Conservation (phyloP, 352 stramenopile species). For the Globisporangium recalcitrans region DNA sequence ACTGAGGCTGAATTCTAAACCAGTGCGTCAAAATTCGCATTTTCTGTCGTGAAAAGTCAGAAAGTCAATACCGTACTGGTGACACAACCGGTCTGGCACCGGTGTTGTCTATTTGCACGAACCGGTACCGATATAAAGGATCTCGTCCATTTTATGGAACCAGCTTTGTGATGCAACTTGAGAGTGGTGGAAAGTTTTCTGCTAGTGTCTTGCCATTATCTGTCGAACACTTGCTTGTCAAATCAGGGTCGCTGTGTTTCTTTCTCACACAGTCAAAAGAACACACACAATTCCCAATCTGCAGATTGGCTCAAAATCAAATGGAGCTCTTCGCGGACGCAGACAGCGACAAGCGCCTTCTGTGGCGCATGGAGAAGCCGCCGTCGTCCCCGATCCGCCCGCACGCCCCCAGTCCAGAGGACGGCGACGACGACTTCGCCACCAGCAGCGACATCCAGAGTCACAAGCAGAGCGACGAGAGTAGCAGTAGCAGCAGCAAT, state of each 20-base stretch:
- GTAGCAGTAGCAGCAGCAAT: background rate
- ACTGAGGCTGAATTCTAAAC: too few species aligned
- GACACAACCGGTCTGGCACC: too few species aligned
- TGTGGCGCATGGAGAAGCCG: conserved; percentile 6
- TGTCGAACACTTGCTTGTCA: background rate
- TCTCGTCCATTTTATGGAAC: background rate
- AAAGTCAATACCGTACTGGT: too few species aligned
- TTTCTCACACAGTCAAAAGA: background rate
- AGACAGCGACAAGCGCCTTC: conserved; percentile 3
- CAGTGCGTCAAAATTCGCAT: too few species aligned
- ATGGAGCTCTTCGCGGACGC: background rate
- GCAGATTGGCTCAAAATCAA: background rate
- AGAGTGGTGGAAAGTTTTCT: background rate
- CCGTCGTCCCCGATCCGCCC: background rate
- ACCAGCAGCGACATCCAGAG: background rate
- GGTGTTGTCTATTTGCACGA: too few species aligned
- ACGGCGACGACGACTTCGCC: conserved; percentile 6
- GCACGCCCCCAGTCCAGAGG: conserved; percentile 1
- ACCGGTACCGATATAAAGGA: too few species aligned
- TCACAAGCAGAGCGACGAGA: background rate
- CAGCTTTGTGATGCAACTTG: background rate
- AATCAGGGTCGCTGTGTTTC: background rate
- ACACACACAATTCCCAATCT: background rate
- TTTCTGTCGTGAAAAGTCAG: too few species aligned
- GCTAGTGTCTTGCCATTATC: too few species aligned